Conservation (phyloP, 768 basidiomycete species). For the Panaeolus papilionaceus region DNA sequence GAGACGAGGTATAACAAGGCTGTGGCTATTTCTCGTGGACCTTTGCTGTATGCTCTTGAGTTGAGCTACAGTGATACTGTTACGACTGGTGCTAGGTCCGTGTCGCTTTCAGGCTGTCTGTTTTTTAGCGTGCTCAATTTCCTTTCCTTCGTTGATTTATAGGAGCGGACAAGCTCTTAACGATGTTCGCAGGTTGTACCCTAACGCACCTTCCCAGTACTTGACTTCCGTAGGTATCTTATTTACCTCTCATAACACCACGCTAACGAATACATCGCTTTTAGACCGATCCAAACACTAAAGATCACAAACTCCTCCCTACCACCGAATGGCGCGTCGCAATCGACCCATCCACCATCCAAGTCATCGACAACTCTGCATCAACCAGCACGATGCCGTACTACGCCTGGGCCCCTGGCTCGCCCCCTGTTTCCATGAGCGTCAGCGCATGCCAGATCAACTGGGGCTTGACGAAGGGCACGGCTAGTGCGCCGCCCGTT, state of each 20-base stretch:
- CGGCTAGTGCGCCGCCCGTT: constrained; percentile 42
- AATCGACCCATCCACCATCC: constrained; percentile 44
- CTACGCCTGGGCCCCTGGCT: constrained; percentile 47
- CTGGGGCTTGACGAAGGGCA: constrained; percentile 39
- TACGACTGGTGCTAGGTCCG: constrained; percentile 39
- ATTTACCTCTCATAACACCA: not conserved
- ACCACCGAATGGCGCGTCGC: constrained; percentile 45
- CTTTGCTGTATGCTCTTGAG: constrained; percentile 45
- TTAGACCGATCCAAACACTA: constrained; percentile 46
- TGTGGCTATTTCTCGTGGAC: constrained; percentile 44
- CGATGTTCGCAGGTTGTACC: constrained; percentile 41
- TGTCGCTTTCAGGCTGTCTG: not conserved
- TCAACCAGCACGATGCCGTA: constrained; percentile 37
- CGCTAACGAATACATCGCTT: not conserved
- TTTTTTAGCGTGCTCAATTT: not conserved
- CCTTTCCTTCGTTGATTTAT: not conserved
- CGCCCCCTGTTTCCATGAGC: constrained; percentile 46
- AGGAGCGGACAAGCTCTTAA: constrained; percentile 45
- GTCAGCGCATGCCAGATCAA: constrained; percentile 44
- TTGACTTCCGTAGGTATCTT: constrained; percentile 40
- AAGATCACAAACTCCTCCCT: constrained; percentile 45
- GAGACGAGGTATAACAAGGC: constrained; percentile 43
- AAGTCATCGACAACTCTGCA: constrained; percentile 37
- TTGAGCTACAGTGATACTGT: constrained; percentile 41
- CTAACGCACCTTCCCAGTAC: constrained; percentile 41